These are phyloP conservation scores for Hygrocybe punicea DNA, from an alignment of 768 basidiomycete species.

Conservation along the genomic window DNA sequence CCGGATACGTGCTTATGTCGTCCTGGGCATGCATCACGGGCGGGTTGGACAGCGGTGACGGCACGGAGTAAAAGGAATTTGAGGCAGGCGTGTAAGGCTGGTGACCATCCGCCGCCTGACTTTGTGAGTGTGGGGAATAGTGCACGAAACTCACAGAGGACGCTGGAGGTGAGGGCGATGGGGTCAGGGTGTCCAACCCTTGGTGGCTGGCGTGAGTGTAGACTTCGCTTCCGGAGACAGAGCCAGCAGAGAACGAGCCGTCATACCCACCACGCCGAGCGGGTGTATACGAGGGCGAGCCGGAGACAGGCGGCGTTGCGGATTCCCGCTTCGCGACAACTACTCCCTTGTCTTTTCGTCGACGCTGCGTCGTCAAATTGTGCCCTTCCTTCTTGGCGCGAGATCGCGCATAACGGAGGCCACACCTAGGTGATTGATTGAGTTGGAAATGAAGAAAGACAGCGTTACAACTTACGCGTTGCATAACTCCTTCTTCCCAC, in stretches of 20 bases:
- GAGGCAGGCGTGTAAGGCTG: constrained; percentile 35
- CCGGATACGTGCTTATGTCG: constrained; percentile 29
- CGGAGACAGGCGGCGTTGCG: constrained; percentile 38
- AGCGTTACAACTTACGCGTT: constrained; percentile 66
- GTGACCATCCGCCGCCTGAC: constrained; percentile 22
- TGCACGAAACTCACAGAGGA: constrained; percentile 55
- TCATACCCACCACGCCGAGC: constrained; percentile 48
- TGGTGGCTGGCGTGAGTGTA: constrained; percentile 48
- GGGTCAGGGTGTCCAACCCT: constrained; percentile 39
- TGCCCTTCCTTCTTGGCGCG: constrained; percentile 85
- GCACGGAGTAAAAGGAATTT: constrained; percentile 44
- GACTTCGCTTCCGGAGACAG: constrained; percentile 55
- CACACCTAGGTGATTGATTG: constrained; percentile 51
- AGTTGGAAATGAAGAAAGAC: constrained; percentile 11
- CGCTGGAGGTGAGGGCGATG: constrained; percentile 68
- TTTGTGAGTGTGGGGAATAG: constrained; percentile 41
- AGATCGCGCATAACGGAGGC: constrained; percentile 80
- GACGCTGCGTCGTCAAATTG: constrained; percentile 47
- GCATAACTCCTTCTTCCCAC: constrained; percentile 86
- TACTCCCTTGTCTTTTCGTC: constrained; percentile 60
- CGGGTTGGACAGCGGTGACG: constrained; percentile 52
- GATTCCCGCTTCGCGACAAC: constrained; percentile 40
- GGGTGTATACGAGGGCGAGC: constrained; percentile 41
- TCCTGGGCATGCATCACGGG: constrained; percentile 33
- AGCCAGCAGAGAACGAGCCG: constrained; percentile 49